Evolutionary conservation across 371 early-diverging fungal species (phyloP), one percentile per base, ranked within the genome.

Genomic region (Mortierella polycephala): DNA sequence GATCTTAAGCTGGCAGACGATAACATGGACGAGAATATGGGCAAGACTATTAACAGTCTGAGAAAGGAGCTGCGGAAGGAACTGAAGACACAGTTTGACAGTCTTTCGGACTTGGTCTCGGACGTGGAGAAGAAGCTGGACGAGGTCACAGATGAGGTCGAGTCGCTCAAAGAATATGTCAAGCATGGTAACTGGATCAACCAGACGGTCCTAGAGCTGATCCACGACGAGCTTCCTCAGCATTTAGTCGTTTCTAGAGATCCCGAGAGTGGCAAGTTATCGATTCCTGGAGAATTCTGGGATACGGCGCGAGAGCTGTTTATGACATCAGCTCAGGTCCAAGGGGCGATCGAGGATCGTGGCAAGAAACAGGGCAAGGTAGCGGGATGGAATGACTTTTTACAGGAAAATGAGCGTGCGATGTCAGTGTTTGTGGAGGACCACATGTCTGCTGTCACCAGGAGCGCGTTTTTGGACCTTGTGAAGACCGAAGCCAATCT

Each of bases 281-380:
- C 62, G 23, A 66, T 75, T 20, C 76, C 76, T 10, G 60, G 40
- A 9, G 71, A 70, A 13, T 75, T 75, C 37, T 75, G 76, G 76
- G 62, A 75, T 16, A 63, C 67, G 23, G 76, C 71, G 0, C 63
- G 76, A 5, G 67, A 59, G 30, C 46, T 75, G 55, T 71, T 75
- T 39, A 55, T 71, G 64, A 67, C 76, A 9, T 23, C 66, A 7
- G 67, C 66, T 1, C 71, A 75, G 16, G 59, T 71, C 16, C 53
- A 70, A 21, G 55, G 55, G 45, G 40, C 64, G 0, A 54, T 71
- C 14, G 21, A 63, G 21, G 76, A 75, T 18, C 53, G 53, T 8
- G 14, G 53, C 10, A n/a, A 12, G n/a, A 47, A 68, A 12, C 23
- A 41, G 23, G 62, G 57, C 16, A 67, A 64, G 57, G 16, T 68